These are phyloP conservation scores for Clonostachys byssicola DNA, from an alignment of 2,329 filamentous ascomycete species.

Conservation along the genomic window DNA sequence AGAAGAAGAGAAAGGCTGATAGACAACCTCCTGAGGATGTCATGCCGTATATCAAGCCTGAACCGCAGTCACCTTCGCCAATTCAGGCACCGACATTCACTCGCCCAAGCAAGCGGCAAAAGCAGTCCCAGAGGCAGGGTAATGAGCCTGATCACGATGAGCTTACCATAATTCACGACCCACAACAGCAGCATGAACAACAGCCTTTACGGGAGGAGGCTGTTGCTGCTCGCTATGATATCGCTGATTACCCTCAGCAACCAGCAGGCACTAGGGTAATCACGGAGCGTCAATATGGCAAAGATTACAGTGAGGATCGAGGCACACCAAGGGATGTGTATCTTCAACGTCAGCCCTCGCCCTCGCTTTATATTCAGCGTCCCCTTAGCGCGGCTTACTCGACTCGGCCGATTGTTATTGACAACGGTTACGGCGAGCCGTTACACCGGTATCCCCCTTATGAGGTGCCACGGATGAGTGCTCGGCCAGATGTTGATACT, in stretches of 20 bases:
- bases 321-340: slow-evolving; percentile 18
- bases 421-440: slow-evolving; percentile 33
- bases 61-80: slow-evolving; percentile 61
- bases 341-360: slow-evolving; percentile 29
- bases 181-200: slow-evolving; percentile 24
- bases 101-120: slow-evolving; percentile 53
- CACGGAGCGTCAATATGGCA: slow-evolving; percentile 19
- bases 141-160: slow-evolving; percentile 20
- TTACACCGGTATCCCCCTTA: slow-evolving; percentile 35
- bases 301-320: slow-evolving; percentile 24
- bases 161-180: slow-evolving; percentile 26
- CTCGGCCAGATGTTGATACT: slow-evolving; percentile 43
- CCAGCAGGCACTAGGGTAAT: slow-evolving; percentile 14
- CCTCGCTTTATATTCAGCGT: slow-evolving; percentile 29
- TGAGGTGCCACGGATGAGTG: slow-evolving; percentile 37
- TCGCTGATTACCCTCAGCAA: slow-evolving; percentile 13
- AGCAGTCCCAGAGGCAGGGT: slow-evolving; percentile 36
- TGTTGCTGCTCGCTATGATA: slow-evolving; percentile 26
- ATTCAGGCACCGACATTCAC: slow-evolving; percentile 45
- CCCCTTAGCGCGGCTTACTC: slow-evolving; percentile 27
- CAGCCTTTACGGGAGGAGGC: slow-evolving; percentile 19
- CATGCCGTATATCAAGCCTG: slow-evolving; percentile 57
- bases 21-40: slow-evolving; percentile 40
- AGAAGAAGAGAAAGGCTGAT: slow-evolving; percentile 50
- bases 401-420: slow-evolving; percentile 29